phyloP scores from a whole-genome alignment of 2,329 filamentous ascomycete genomes.

The Xylaria sp. region DNA sequence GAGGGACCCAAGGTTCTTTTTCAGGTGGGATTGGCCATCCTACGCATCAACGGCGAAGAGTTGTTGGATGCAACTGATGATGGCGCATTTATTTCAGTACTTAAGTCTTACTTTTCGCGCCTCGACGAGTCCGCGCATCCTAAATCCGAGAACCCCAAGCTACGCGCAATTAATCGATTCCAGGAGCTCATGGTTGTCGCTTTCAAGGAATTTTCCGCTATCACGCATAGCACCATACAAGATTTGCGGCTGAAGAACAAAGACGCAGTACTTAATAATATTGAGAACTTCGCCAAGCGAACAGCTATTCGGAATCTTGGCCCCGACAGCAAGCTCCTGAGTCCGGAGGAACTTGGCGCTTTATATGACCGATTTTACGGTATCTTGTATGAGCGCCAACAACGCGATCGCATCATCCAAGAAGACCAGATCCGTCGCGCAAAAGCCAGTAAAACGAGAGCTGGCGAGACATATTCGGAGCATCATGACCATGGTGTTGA shows the following conservation, averaged over 20 bases:
- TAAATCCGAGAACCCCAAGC: conserved; percentile 88
- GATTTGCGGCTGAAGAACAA: conserved; percentile 91
- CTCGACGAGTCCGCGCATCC: conserved; percentile 95
- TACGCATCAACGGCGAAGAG: conserved; percentile 95
- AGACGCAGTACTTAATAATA: conserved; percentile 86
- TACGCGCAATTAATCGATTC: conserved; percentile 89
- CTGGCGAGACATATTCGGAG: conserved; percentile 35
- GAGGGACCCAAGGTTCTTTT: conserved; percentile 97
- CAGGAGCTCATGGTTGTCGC: conserved; percentile 99
- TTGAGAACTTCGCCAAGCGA: conserved; percentile 94
- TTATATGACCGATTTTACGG: conserved; percentile 94
- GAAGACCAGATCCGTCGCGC: conserved; percentile 65
- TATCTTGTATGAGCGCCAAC: conserved; percentile 85
- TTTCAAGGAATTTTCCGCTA: conserved; percentile 95
- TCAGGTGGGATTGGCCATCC: conserved; percentile 92
- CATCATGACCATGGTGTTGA: conserved; percentile 56
- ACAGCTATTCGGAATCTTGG: conserved; percentile 94
- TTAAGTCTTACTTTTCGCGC: conserved; percentile 90
- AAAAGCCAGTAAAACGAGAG: conserved; percentile 56
- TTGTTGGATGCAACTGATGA: conserved; percentile 89
- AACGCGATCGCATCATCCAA: conserved; percentile 69
- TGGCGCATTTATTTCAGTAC: conserved; percentile 90
- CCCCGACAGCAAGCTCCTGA: conserved; percentile 88
- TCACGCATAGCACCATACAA: conserved; percentile 87
- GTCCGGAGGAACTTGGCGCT: conserved; percentile 76